Percentiles rank a stretch among this genome's conserved stretches.
Conservation (phyloP, 1,284 basidiomycete species). For the Pulveroboletus sp. region DNA sequence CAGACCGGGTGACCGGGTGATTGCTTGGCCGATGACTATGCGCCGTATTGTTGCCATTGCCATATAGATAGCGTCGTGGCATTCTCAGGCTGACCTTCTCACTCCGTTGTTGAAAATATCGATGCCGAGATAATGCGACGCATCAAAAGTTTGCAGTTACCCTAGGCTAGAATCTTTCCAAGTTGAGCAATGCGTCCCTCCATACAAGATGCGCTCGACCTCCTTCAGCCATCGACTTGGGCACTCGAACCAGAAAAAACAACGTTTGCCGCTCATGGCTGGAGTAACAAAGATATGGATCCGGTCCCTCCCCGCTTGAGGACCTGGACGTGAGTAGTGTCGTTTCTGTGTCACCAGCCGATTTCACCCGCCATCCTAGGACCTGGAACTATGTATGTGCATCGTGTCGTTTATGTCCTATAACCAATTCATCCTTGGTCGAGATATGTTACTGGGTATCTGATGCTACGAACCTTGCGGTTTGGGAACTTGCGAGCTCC, state of each 20-base stretch:
- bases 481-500: conserved; percentile 50
- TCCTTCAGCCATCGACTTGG: conserved; percentile 42
- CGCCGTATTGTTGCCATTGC: not conserved
- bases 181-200: conserved; percentile 18
- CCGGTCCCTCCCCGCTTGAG: conserved; percentile 60
- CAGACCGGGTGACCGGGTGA: not conserved
- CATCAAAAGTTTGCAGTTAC: conserved; percentile 2
- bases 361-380: conserved; percentile 11
- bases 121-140: conserved; percentile 4
- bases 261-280: conserved; percentile 54
- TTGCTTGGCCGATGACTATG: not conserved
- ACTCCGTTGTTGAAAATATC: conserved; percentile 12
- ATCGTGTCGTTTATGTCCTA: not conserved
- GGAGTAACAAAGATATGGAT: conserved; percentile 80
- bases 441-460: conserved; percentile 37
- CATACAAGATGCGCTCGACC: conserved; percentile 3
- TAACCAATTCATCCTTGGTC: conserved; percentile 2
- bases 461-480: conserved; percentile 48
- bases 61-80: not conserved
- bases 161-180: not conserved
- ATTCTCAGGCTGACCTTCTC: not conserved
- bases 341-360: not conserved
- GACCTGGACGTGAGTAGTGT: conserved; percentile 54
- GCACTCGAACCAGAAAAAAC: conserved; percentile 50
- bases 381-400: conserved; percentile 33